phyloP scores from a whole-genome alignment of 495 filamentous ascomycete genomes.

The Penicillium riverlandense region DNA sequence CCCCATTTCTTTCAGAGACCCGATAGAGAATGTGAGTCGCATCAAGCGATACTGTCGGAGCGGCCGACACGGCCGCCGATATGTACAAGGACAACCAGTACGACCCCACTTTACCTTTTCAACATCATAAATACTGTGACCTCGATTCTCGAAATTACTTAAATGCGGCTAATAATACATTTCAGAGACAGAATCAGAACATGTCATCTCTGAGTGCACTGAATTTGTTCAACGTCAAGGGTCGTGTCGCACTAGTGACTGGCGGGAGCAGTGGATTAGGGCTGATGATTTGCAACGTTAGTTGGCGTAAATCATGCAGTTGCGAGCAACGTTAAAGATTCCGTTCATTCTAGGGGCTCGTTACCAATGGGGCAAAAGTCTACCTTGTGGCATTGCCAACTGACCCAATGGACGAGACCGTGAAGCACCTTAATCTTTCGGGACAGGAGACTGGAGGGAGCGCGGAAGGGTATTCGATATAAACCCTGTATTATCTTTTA shows the following conservation, averaged over 20 bases:
- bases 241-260: conserved; percentile 33
- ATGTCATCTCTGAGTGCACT: conserved; percentile 4
- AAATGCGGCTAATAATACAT: no score
- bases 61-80: no score
- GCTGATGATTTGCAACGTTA: conserved; percentile 35
- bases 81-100: no score
- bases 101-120: no score
- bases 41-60: no score
- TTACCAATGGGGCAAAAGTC: conserved; percentile 36
- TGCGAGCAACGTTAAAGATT: no score
- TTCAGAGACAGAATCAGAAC: neutral
- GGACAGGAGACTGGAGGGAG: conserved; percentile 21
- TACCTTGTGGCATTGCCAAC: conserved; percentile 28
- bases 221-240: conserved; percentile 22
- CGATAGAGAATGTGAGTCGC: no score
- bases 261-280: conserved; percentile 39
- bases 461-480: conserved; percentile 21
- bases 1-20: no score
- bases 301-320: neutral
- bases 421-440: conserved; percentile 22
- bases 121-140: no score
- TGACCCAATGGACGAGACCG: conserved; percentile 26
- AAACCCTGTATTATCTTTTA: no score
- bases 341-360: conserved; percentile 20
- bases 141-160: no score